A percentile compares a stretch with the other conserved stretches of the same genome.
Evolutionary conservation across 2,329 filamentous ascomycete species (phyloP).

Genomic region (Hypoxylon sp.): DNA sequence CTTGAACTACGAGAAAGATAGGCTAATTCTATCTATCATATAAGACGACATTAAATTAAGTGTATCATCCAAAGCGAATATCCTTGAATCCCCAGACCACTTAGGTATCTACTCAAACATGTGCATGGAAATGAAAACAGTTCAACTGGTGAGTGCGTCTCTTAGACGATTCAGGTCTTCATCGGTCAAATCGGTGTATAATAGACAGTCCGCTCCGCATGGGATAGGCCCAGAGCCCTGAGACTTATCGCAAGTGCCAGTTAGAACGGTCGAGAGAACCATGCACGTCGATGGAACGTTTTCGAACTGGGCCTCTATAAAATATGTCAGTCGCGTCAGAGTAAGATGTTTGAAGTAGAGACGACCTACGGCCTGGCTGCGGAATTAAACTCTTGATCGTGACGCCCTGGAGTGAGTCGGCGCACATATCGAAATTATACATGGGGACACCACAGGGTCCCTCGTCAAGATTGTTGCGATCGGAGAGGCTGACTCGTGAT

Average conservation of each 20-base stretch:
- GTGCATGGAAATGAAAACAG: neutral
- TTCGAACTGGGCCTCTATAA: slow-evolving; percentile 28
- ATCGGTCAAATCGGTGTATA: slow-evolving; percentile 39
- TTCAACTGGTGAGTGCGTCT: neutral
- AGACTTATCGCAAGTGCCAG: slow-evolving; percentile 34
- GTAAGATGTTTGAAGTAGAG: neutral
- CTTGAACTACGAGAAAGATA: no score
- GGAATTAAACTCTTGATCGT: neutral
- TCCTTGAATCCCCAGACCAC: no score
- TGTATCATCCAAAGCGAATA: no score
- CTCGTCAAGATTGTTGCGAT: neutral
- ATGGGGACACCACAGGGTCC: slow-evolving; percentile 24
- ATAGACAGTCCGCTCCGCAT: slow-evolving; percentile 47
- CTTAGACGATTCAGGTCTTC: slow-evolving; percentile 26
- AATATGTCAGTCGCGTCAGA: neutral
- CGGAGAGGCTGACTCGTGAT: neutral
- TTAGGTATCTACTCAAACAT: no score
- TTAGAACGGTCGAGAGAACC: slow-evolving; percentile 44
- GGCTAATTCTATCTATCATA: no score
- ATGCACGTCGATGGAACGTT: slow-evolving; percentile 45
- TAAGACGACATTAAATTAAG: no score
- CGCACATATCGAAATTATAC: slow-evolving; percentile 29
- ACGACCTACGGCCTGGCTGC: slow-evolving; percentile 4
- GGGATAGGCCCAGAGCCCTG: slow-evolving; percentile 31
- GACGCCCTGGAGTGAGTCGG: slow-evolving; percentile 3